These are phyloP conservation scores for Thelonectria blattea DNA, from an alignment of 2,329 filamentous ascomycete genomes.

Conservation along the genomic window DNA sequence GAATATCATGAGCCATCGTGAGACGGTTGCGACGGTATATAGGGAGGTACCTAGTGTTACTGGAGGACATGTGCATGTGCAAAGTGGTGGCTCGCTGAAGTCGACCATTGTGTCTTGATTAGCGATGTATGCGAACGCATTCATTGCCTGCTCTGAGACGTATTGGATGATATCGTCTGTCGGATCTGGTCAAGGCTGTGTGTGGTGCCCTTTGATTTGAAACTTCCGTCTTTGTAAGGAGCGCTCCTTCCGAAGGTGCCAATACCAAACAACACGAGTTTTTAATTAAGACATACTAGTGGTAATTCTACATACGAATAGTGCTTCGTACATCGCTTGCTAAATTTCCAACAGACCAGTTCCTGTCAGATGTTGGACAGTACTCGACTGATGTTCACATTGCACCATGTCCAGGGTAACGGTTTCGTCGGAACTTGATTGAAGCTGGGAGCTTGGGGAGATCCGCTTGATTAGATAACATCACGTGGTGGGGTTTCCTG, in stretches of 20 bases:
- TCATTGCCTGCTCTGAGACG: no score
- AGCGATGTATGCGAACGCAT: background rate
- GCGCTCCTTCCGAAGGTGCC: background rate
- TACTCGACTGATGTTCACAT: background rate
- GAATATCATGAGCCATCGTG: background rate
- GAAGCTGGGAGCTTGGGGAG: background rate
- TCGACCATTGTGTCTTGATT: background rate
- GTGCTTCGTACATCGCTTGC: background rate
- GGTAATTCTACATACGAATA: background rate
- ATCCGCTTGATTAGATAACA: slow-evolving; percentile 14
- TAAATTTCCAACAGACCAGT: background rate
- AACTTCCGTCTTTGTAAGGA: background rate
- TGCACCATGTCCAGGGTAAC: slow-evolving; percentile 6
- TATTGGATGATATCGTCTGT: background rate
- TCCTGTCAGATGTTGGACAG: background rate
- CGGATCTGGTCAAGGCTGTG: background rate
- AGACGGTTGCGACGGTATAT: background rate
- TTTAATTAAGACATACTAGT: background rate
- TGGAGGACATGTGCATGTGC: background rate
- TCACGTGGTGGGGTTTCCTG: slow-evolving; percentile 22
- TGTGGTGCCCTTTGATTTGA: background rate
- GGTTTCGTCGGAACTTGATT: background rate
- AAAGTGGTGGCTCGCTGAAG: background rate
- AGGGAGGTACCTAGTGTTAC: background rate
- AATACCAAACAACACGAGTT: background rate